Base-by-base conservation (phyloP, 371 early-diverging fungal species). In the Rhizopus stolonifer region DNA sequence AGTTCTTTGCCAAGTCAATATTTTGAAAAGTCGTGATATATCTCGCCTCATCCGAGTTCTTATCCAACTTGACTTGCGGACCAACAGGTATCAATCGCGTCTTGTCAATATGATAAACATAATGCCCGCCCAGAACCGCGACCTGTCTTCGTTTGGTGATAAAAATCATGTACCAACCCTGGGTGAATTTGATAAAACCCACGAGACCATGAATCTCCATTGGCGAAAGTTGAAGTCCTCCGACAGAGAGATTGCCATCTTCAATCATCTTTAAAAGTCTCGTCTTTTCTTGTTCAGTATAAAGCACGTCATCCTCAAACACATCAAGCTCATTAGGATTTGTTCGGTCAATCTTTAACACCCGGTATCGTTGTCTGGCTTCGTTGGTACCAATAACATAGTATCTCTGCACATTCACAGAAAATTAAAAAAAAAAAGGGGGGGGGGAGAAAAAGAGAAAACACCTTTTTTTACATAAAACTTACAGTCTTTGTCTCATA, bases 51-150 rank as follows among this genome's bases (percentile, higher is more conserved):
- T 88, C 89, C 13, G 87, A 80, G 51, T 87, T 86, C 56, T 86
- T 80, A 53, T 93, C 93, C 3, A 85, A 62, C 40, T 87, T 88
- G 10, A 73, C 77, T 11, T 81, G 79, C 15, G 66, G 75, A 4
- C 82, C 84, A 46, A 94, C 80, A 40, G 86, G 84, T 4, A 96
- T 66, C 10, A 94, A 72, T 14, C 84, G 64, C 0, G 94, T 95
- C 23, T 91, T 94, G 49, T 96, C 96, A 38, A 96, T 91, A 52
- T 96, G 96, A 64, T 94, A 94, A 8, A 98, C 78, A 59, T 91
- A 90, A 62, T 96, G 95, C 0, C 96, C 96, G n/a, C 97, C 97
- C 9, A 96, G 71, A 25, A 94, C 55, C 0, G 96, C 97, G 1
- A 96, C 95, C n/a, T 90, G 88, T 22, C 83, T 82, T 15, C 91